Evolutionary conservation across 2,329 filamentous ascomycete genomes (phyloP).

Genomic region (Diaporthe humulicola): DNA sequence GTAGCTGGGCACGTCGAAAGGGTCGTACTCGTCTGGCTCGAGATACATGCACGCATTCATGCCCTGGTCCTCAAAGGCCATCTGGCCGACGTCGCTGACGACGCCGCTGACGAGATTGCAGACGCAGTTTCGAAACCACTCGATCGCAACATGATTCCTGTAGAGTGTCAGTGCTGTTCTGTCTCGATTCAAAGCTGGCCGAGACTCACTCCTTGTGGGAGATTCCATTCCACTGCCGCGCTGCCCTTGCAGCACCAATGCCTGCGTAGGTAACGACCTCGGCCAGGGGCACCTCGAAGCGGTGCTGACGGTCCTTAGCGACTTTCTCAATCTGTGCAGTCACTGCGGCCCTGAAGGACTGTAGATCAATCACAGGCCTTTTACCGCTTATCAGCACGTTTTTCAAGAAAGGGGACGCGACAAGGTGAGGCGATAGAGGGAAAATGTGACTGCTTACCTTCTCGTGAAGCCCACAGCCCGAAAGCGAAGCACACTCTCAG

Average conservation of each 20-base stretch:
- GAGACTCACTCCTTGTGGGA: slow-evolving; percentile 13
- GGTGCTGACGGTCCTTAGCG: not conserved
- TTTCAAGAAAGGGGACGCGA: no score
- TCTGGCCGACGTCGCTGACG: slow-evolving; percentile 1
- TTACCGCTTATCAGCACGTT: not conserved
- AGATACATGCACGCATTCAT: not conserved
- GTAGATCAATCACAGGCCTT: slow-evolving; percentile 3
- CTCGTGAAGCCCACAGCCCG: not conserved
- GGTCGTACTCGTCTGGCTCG: not conserved
- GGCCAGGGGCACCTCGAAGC: slow-evolving; percentile 8
- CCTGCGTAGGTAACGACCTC: not conserved
- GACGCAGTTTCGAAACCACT: slow-evolving; percentile 31
- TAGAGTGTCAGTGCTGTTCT: not conserved
- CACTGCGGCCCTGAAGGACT: not conserved
- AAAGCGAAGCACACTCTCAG: slow-evolving; percentile 30
- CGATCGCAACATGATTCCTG: slow-evolving; percentile 23
- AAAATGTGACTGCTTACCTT: not conserved
- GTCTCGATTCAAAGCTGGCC: rapidly evolving
- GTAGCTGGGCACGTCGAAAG: not conserved
- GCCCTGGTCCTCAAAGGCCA: not conserved
- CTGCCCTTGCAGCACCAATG: not conserved
- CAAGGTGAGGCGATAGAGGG: not conserved
- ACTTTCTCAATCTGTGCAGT: not conserved
- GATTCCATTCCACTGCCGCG: slow-evolving; percentile 23
- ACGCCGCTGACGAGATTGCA: slow-evolving; percentile 28